Conservation (phyloP, 2,329 filamentous ascomycete species). For the Fusarium sp. region DNA sequence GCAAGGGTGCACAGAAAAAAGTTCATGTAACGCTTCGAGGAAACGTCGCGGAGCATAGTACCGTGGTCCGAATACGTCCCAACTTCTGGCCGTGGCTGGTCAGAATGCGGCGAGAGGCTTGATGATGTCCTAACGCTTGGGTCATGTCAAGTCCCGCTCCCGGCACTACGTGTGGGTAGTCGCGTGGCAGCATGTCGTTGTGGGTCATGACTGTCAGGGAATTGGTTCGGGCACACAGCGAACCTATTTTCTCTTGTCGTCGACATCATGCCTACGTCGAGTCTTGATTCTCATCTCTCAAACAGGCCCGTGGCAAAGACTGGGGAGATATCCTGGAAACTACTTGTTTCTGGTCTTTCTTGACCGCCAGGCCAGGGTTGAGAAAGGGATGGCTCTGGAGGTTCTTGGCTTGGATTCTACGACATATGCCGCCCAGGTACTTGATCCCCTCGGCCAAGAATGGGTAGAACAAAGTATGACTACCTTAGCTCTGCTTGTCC, state of each 20-base stretch:
- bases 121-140: slow-evolving; percentile 39
- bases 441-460: background rate
- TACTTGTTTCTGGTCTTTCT: background rate
- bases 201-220: slow-evolving; percentile 33
- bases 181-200: slow-evolving; percentile 43
- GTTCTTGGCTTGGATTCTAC: background rate
- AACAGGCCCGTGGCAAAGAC: slow-evolving; percentile 23
- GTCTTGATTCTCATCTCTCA: background rate
- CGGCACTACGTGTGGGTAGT: slow-evolving; percentile 42
- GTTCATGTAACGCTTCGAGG: slow-evolving; percentile 25
- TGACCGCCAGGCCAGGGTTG: background rate
- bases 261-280: slow-evolving; percentile 13
- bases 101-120: slow-evolving; percentile 37
- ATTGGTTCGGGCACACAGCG: slow-evolving; percentile 35
- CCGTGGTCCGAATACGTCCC: slow-evolving; percentile 35
- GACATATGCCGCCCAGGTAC: background rate
- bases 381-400: background rate
- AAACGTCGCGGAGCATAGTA: slow-evolving; percentile 19
- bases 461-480: background rate
- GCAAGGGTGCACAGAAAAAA: slow-evolving; percentile 23
- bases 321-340: background rate
- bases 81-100: slow-evolving; percentile 28
- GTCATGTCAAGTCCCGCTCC: slow-evolving; percentile 40
- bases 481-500: slow-evolving; percentile 26
- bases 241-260: slow-evolving; percentile 24